Evolutionary conservation across 805 yeast species (phyloP).

Genomic region (Nakazawaea populi): DNA sequence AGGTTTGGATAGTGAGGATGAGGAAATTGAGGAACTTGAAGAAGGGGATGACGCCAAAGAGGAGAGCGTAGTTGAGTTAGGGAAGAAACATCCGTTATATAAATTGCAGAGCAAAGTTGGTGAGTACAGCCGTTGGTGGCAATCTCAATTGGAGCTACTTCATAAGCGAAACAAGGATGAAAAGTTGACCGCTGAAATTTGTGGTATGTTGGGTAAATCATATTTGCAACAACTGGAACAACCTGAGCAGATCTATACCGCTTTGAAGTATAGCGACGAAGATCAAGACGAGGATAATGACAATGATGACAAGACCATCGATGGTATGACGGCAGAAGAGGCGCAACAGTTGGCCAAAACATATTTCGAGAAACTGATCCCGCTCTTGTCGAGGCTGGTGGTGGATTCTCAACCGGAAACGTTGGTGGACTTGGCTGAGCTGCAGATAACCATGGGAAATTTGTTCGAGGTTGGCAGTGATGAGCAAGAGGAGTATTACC

Average conservation of each 20-base stretch:
- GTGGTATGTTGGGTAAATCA: constrained; percentile 55
- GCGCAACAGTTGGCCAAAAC: constrained; percentile 46
- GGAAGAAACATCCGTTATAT: constrained; percentile 52
- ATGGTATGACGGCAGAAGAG: constrained; percentile 32
- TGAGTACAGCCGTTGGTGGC: constrained; percentile 53
- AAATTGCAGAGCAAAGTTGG: constrained; percentile 27
- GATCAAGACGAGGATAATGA: constrained; percentile 6
- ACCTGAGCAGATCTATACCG: constrained; percentile 48
- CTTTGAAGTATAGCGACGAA: constrained; percentile 54
- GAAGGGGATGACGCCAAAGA: background rate
- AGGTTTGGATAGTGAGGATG: constrained; percentile 55
- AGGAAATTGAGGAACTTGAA: constrained; percentile 20
- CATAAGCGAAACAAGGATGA: constrained; percentile 14
- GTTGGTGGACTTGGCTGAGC: constrained; percentile 85
- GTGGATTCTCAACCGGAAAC: constrained; percentile 71
- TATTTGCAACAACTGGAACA: constrained; percentile 59
- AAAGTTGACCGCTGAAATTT: constrained; percentile 23
- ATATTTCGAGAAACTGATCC: constrained; percentile 47
- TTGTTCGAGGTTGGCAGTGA: constrained; percentile 55
- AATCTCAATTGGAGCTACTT: constrained; percentile 33
- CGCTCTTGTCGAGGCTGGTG: constrained; percentile 51
- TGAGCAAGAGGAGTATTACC: constrained; percentile 64
- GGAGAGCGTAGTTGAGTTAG: constrained; percentile 22
- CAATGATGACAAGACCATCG: constrained; percentile 10
- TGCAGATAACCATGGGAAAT: constrained; percentile 74